Conservation (phyloP, 768 basidiomycete species). For the Auricularia cornea region DNA sequence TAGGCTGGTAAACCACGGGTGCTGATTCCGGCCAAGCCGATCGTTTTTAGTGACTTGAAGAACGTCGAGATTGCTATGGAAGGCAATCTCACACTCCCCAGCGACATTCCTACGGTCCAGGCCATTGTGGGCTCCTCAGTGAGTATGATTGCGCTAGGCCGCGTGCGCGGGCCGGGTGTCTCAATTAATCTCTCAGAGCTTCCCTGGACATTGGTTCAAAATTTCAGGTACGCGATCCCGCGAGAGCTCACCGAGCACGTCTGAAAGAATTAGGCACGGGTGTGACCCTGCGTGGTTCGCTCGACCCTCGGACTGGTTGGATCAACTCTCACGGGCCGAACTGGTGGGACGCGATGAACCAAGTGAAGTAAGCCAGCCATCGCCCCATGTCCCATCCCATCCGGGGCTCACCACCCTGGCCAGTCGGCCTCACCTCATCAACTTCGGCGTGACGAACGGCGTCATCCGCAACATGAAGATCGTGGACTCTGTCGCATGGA, state of each 20-base stretch:
- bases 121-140: constrained; percentile 7
- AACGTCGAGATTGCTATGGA: constrained; percentile 52
- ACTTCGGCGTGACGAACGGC: constrained; percentile 18
- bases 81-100: constrained; percentile 50
- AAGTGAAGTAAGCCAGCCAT: neutral
- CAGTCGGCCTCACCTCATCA: neutral
- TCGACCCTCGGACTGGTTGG: constrained; percentile 56
- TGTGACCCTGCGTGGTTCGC: constrained; percentile 48
- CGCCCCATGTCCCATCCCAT: neutral
- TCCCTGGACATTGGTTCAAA: constrained; percentile 4
- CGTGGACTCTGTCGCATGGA: constrained; percentile 48
- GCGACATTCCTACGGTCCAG: constrained; percentile 43
- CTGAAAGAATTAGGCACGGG: constrained; percentile 38
- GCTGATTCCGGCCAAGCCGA: constrained; percentile 19
- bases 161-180: too few species aligned
- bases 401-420: too few species aligned
- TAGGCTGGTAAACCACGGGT: neutral
- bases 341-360: constrained; percentile 12
- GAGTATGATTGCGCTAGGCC: constrained; percentile 1
- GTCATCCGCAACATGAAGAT: constrained; percentile 51
- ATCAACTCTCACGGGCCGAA: constrained; percentile 50
- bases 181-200: neutral
- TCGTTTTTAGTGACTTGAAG: constrained; percentile 44
- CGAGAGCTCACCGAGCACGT: constrained; percentile 20
- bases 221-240: constrained; percentile 6